Evolutionary conservation across 441 rosid genomes (phyloP), one percentile per base, ranked within the genome.

Genomic region (Syzygium malaccense): DNA sequence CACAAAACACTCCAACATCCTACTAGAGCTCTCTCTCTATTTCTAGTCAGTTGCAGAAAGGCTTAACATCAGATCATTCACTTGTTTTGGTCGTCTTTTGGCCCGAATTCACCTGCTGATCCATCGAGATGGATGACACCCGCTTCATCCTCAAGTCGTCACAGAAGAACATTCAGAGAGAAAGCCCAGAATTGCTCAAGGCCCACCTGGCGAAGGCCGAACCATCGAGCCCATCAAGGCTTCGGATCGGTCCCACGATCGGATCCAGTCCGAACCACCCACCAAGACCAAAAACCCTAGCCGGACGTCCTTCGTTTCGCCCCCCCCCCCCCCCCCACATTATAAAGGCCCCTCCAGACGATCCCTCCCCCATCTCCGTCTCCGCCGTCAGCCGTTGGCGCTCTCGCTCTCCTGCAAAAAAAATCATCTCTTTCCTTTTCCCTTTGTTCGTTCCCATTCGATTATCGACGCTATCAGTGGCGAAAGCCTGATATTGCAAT

Each of bases 401-500:
- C 10, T 3, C 17, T 41, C n/a, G 83, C 83, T 75, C 83, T 37
- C 9, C 5, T 41, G n/a, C 8, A 2, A 8, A 71, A 71, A 71
- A 71, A 13, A 20, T 19, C 15, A 4, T 71, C 4, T 11, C 80
- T 75, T 20, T 32, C 41, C 51, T 41, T 7, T 1, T 75, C n/a
- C 25, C n/a, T 75, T 23, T 14, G n/a, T 25, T 23, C 25, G 14
- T 71, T 37, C 28, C 80, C 8, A 32, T 71, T 37, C 83, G 83
- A 37, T 23, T 3, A 12, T 68, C 79, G 3, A 33, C 0, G 48
- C 48, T 7, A 71, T 71, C 28, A 5, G 26, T 54, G 23, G 45
- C 5, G 37, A 48, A 30, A 71, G 94, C 95, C 95, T 94, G 62
- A 93, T 92, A 94, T 94, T 95, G 96, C 96, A 95, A 92, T 91